phyloP scores from a whole-genome alignment of 352 stramenopile genomes.

The Proteromonas lacertae region DNA sequence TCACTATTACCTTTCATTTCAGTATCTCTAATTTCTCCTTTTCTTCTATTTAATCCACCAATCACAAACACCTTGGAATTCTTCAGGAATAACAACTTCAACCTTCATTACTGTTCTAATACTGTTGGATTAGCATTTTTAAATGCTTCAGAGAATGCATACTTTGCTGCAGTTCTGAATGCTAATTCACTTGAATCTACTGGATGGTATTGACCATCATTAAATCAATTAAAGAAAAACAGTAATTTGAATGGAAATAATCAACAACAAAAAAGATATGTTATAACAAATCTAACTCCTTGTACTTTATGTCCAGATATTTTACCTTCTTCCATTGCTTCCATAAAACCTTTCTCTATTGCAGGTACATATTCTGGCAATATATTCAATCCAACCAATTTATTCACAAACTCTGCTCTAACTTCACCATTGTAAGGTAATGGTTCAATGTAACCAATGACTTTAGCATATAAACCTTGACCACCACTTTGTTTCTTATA shows the following conservation, averaged over 20 bases:
- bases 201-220: conserved; percentile 39
- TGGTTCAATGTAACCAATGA: conserved; percentile 65
- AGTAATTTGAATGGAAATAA: too few species aligned
- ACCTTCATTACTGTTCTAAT: conserved; percentile 44
- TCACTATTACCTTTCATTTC: conserved; percentile 4
- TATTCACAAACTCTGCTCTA: conserved; percentile 63
- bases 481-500: conserved; percentile 45
- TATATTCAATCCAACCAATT: conserved; percentile 87
- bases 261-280: too few species aligned
- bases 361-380: conserved; percentile 84
- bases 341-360: conserved; percentile 79
- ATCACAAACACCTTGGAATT: conserved; percentile 40
- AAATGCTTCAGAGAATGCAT: neutral
- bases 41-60: conserved; percentile 35
- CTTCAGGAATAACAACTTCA: conserved; percentile 36
- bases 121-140: conserved; percentile 13
- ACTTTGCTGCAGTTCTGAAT: conserved; percentile 1
- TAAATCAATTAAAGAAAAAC: too few species aligned
- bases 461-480: conserved; percentile 2
- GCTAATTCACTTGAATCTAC: conserved; percentile 42
- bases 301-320: conserved; percentile 71
- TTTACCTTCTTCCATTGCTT: conserved; percentile 68
- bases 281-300: conserved; percentile 28
- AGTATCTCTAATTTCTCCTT: too few species aligned
- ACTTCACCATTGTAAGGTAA: conserved; percentile 26